Conservation (phyloP, 2,329 filamentous ascomycete species). For the Paecilomyces sp. region DNA sequence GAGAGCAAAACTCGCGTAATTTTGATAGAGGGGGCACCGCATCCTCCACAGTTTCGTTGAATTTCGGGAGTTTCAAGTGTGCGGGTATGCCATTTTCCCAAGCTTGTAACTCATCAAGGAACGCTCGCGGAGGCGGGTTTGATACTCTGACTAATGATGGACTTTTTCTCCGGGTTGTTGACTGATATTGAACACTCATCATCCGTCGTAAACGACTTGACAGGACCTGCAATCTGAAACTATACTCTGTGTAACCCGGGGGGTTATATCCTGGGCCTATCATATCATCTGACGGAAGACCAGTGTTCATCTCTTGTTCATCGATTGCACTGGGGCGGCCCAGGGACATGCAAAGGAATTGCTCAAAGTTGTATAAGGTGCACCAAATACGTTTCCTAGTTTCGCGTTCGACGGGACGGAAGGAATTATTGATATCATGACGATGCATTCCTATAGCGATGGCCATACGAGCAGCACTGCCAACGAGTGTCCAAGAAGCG, state of each 20-base stretch:
- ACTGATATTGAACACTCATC: conserved; percentile 1
- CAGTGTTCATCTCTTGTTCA: conserved; percentile 28
- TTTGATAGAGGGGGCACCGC: conserved; percentile 15
- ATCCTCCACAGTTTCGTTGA: conserved; percentile 17
- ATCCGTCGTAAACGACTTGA: conserved; percentile 6
- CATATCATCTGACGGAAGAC: conserved; percentile 23
- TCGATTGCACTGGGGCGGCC: conserved; percentile 29
- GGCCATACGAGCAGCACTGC: conserved; percentile 20
- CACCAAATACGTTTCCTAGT: conserved; percentile 31
- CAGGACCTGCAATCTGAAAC: conserved; percentile 15
- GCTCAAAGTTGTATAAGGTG: conserved; percentile 30
- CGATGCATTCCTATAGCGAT: conserved; percentile 23
- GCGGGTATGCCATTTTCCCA: conserved; percentile 17
- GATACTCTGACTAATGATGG: neutral
- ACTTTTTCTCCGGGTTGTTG: neutral
- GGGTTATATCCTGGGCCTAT: conserved; percentile 16
- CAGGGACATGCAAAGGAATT: conserved; percentile 30
- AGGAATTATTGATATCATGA: conserved; percentile 13
- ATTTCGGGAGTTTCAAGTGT: conserved; percentile 17
- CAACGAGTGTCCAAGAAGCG: conserved; percentile 24
- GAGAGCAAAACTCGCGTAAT: conserved; percentile 1
- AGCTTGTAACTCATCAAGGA: conserved; percentile 13
- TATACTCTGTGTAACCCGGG: conserved; percentile 22
- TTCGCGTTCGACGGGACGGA: conserved; percentile 27
- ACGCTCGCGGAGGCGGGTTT: conserved; percentile 3